Conservation (phyloP, 805 yeast genomes). For the Diddensiella santjacobensis region DNA sequence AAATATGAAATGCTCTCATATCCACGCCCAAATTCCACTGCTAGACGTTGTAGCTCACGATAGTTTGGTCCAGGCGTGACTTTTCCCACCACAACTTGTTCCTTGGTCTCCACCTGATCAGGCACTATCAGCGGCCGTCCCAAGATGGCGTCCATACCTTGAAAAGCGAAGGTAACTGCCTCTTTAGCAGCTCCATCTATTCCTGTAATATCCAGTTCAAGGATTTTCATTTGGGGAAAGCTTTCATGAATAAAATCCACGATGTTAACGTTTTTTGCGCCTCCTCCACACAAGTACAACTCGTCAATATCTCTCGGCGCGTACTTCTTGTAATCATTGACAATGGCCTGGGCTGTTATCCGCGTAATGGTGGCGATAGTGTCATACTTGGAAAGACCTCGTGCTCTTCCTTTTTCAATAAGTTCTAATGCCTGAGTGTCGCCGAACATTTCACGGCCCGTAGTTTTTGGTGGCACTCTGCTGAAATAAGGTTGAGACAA, state of each 20-base stretch:
- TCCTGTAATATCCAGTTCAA: constrained; percentile 20
- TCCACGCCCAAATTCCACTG: constrained; percentile 20
- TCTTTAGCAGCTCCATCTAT: constrained; percentile 25
- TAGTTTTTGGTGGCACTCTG: constrained; percentile 27
- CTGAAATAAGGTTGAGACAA: constrained; percentile 24
- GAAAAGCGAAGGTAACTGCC: constrained; percentile 30
- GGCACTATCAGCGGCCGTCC: constrained; percentile 29
- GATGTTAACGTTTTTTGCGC: constrained; percentile 28
- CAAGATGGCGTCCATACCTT: constrained; percentile 26
- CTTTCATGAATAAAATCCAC: constrained; percentile 18
- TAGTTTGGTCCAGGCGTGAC: constrained; percentile 30
- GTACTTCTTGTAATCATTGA: constrained; percentile 23
- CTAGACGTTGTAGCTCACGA: constrained; percentile 20
- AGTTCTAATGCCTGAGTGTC: constrained; percentile 24
- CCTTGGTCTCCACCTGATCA: constrained; percentile 24
- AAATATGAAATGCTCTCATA: constrained; percentile 9
- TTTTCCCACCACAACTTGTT: constrained; percentile 26
- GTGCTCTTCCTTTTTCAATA: constrained; percentile 11
- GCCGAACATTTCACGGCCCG: constrained; percentile 31
- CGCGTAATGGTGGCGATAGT: constrained; percentile 29
- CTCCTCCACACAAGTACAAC: constrained; percentile 30
- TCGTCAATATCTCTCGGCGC: constrained; percentile 24
- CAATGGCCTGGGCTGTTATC: constrained; percentile 30
- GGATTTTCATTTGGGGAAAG: constrained; percentile 26
- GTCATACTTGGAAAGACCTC: constrained; percentile 24